Percentiles rank a stretch among this genome's conserved stretches.
These are phyloP conservation scores for Venturia oleaginea DNA, from an alignment of 2,329 filamentous ascomycete species.

Conservation along the genomic window DNA sequence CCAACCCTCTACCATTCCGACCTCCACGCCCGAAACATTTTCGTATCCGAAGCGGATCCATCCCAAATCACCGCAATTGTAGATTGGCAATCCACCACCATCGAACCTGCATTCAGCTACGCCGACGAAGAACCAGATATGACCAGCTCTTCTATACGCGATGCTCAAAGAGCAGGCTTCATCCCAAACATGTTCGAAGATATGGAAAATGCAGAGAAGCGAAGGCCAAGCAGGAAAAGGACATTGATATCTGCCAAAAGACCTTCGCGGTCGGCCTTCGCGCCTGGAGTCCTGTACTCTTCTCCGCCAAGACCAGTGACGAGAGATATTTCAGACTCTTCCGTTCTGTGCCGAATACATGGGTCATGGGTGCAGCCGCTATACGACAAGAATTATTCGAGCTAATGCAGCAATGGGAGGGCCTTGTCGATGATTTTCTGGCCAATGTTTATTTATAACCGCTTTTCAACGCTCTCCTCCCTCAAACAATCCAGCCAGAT, in stretches of 20 bases:
- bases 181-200: background rate
- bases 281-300: conserved; percentile 6
- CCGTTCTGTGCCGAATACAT: conserved; percentile 24
- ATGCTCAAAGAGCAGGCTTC: background rate
- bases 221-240: conserved; percentile 9
- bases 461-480: too few relatives aligned
- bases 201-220: conserved; percentile 2
- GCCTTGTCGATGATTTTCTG: too few relatives aligned
- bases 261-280: conserved; percentile 7
- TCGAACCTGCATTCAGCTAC: conserved; percentile 13
- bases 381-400: conserved; percentile 26
- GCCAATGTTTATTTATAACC: too few relatives aligned
- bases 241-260: conserved; percentile 8
- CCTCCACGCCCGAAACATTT: conserved; percentile 18
- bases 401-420: conserved; percentile 21
- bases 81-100: conserved; percentile 17
- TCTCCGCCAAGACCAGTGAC: background rate
- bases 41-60: conserved; percentile 16
- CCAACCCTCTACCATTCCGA: conserved; percentile 16
- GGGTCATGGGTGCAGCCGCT: conserved; percentile 22
- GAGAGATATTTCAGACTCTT: conserved; percentile 24
- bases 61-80: conserved; percentile 15
- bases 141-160: background rate
- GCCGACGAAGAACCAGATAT: conserved; percentile 15
- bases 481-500: too few relatives aligned